Percentiles rank a stretch among this genome's conserved stretches.
Evolutionary conservation across 306 rosid genomes (phyloP).

Genomic region (Acacia melanoxylon): DNA sequence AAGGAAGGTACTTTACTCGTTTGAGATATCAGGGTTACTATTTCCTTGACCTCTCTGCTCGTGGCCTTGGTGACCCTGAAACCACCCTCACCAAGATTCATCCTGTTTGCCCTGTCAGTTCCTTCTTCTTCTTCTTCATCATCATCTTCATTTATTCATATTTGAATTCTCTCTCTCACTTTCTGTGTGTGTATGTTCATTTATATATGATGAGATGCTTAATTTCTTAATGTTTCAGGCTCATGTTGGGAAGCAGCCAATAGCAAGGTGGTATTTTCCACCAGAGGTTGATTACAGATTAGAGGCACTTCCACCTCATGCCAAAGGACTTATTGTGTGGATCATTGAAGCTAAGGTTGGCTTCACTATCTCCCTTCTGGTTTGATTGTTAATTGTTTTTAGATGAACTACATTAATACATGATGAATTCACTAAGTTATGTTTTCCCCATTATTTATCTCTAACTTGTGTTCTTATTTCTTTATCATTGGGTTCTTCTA

Average conservation of each 20-base stretch:
- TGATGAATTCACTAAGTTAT: background rate
- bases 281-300: constrained; percentile 96
- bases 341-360: constrained; percentile 56
- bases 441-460: background rate
- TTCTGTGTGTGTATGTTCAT: no score
- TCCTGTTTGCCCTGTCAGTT: constrained; percentile 93
- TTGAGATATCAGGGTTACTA: constrained; percentile 80
- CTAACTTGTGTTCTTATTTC: background rate
- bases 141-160: background rate
- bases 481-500: background rate
- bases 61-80: constrained; percentile 97
- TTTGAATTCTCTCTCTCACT: background rate
- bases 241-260: constrained; percentile 56
- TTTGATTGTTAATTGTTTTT: background rate
- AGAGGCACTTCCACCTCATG: constrained; percentile 81
- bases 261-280: constrained; percentile 92
- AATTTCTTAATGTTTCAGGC: constrained; percentile 16
- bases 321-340: constrained; percentile 58
- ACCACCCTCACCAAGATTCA: constrained; percentile 90
- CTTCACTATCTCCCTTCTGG: background rate
- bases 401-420: background rate
- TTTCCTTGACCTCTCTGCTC: constrained; percentile 79
- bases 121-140: background rate
- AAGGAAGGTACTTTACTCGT: constrained; percentile 82
- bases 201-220: no score